phyloP scores from a whole-genome alignment of 352 stramenopile species.

The Hyaloperonospora brassicae region DNA sequence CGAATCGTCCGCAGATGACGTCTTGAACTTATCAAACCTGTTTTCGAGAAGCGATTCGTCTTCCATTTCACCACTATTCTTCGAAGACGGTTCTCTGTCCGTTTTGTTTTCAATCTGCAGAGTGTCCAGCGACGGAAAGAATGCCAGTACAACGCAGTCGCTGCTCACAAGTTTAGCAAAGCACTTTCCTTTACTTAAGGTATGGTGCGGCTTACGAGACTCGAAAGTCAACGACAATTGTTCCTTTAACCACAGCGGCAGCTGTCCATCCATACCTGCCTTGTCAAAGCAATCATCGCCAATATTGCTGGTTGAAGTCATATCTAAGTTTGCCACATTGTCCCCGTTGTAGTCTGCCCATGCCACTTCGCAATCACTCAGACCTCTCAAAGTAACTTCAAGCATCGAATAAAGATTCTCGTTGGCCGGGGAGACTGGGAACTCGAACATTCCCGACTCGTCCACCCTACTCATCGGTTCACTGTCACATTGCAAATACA shows the following conservation, averaged over 20 bases:
- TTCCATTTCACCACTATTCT: slow-evolving; percentile 6
- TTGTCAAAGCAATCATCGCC: slow-evolving; percentile 36
- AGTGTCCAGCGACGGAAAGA: slow-evolving; percentile 61
- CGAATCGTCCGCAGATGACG: slow-evolving; percentile 1
- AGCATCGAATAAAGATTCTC: slow-evolving; percentile 84
- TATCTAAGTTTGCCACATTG: slow-evolving; percentile 17
- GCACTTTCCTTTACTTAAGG: slow-evolving; percentile 70
- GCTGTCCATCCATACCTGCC: slow-evolving; percentile 43
- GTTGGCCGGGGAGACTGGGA: slow-evolving; percentile 54
- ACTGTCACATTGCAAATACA: slow-evolving; percentile 62
- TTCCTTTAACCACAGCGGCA: slow-evolving; percentile 69
- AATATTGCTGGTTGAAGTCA: slow-evolving; percentile 10
- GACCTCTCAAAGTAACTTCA: slow-evolving; percentile 55
- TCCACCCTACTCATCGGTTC: slow-evolving; percentile 6
- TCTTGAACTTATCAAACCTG: slow-evolving; percentile 5
- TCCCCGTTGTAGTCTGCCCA: slow-evolving; percentile 75
- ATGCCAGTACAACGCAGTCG: slow-evolving; percentile 65
- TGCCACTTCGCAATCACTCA: slow-evolving; percentile 80
- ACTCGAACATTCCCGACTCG: slow-evolving; percentile 2
- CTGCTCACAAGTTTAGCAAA: slow-evolving; percentile 79
- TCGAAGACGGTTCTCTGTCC: slow-evolving; percentile 7
- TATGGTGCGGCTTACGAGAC: slow-evolving; percentile 23
- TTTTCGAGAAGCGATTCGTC: slow-evolving; percentile 6
- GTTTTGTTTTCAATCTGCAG: slow-evolving; percentile 41
- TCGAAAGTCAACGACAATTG: slow-evolving; percentile 38